Evolutionary conservation across 2,329 filamentous ascomycete genomes (phyloP).

Genomic region (Lecanicillium sp.): DNA sequence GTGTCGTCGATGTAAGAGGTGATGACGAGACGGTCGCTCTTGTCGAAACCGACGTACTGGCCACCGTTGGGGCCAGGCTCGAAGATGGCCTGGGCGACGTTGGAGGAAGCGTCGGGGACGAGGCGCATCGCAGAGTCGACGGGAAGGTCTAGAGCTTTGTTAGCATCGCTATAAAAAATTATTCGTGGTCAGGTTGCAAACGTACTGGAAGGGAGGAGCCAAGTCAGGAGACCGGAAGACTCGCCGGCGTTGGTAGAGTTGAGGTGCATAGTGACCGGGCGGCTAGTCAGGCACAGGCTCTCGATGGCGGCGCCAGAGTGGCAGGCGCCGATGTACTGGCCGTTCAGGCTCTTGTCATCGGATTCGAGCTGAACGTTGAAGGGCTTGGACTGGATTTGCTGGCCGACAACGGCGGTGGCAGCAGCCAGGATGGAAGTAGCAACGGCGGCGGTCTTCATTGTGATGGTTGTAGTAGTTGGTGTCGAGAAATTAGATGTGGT

Average conservation of each 20-base stretch:
- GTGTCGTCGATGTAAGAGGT: constrained; percentile 5
- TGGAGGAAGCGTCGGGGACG: neutral
- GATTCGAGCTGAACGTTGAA: constrained; percentile 8
- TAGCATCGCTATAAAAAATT: neutral
- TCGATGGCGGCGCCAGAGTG: constrained; percentile 13
- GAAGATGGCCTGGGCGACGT: constrained; percentile 13
- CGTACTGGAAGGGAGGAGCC: constrained; percentile 10
- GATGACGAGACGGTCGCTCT: constrained; percentile 2
- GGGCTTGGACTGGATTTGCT: constrained; percentile 8
- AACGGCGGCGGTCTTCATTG: constrained; percentile 9
- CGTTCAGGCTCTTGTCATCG: neutral
- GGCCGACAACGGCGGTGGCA: constrained; percentile 2
- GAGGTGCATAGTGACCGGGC: constrained; percentile 10
- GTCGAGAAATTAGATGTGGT: neutral
- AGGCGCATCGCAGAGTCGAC: constrained; percentile 7
- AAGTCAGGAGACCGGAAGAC: constrained; percentile 7
- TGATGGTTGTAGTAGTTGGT: neutral
- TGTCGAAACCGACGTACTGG: constrained; percentile 1
- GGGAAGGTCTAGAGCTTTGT: neutral
- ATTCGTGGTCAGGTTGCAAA: neutral
- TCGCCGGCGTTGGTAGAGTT: neutral
- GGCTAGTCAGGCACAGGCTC: neutral
- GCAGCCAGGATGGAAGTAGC: constrained; percentile 5
- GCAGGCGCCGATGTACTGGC: constrained; percentile 8
- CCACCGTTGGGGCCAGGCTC: neutral